A percentile compares a stretch with the other conserved stretches of the same genome.
These are phyloP conservation scores for Geotrichum citri-aurantii DNA, from an alignment of 1,139 yeast species.

Conservation along the genomic window DNA sequence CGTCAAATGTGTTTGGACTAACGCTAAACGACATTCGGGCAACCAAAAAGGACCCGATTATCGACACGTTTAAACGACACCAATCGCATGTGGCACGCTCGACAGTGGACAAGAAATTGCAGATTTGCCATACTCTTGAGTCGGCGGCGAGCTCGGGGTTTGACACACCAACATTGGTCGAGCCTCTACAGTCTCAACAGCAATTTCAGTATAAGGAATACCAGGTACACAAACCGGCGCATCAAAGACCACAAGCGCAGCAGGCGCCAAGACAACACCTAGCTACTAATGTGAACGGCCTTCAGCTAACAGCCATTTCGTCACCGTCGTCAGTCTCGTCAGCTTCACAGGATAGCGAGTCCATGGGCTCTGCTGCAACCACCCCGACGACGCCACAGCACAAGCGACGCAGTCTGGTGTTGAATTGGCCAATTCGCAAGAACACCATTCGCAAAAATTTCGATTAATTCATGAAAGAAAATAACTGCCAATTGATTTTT, in stretches of 20 bases:
- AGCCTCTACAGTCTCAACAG: background rate
- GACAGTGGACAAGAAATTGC: slow-evolving; percentile 3
- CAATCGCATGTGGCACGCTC: background rate
- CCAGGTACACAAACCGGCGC: background rate
- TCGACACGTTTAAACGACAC: background rate
- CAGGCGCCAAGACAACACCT: background rate
- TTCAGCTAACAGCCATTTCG: background rate
- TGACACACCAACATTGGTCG: background rate
- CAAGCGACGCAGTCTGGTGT: background rate
- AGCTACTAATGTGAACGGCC: background rate
- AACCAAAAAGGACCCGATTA: slow-evolving; percentile 2
- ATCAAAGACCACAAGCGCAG: background rate
- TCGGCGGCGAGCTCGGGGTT: background rate
- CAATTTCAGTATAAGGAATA: background rate
- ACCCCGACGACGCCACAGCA: background rate
- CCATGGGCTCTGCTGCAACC: background rate
- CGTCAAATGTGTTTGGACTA: slow-evolving; percentile 21
- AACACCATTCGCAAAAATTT: background rate
- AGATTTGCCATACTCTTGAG: background rate
- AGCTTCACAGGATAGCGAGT: background rate
- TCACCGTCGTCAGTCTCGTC: background rate
- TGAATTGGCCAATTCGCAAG: background rate
- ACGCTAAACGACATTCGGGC: slow-evolving; percentile 3
- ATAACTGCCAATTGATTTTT: background rate
- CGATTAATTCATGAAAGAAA: background rate